A percentile compares a stretch with the other conserved stretches of the same genome.
These are phyloP conservation scores for Solioccasus polychromus DNA, from an alignment of 768 basidiomycete genomes.

Conservation along the genomic window DNA sequence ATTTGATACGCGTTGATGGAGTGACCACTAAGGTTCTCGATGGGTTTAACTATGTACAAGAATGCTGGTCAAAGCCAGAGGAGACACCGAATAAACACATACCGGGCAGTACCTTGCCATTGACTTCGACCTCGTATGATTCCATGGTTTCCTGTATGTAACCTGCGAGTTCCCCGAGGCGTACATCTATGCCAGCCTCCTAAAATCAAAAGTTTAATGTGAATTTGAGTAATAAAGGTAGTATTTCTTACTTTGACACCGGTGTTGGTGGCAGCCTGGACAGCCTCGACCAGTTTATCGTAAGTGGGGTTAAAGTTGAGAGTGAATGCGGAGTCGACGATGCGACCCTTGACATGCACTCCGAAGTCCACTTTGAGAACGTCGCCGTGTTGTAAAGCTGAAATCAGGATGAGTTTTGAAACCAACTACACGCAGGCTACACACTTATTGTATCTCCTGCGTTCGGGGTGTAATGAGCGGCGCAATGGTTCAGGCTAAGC, in stretches of 20 bases:
- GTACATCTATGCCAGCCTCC: constrained; percentile 96
- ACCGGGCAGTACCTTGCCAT: constrained; percentile 82
- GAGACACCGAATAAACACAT: constrained; percentile 1
- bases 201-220: constrained; percentile 29
- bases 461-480: constrained; percentile 96
- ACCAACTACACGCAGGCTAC: constrained; percentile 23
- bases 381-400: constrained; percentile 80
- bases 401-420: constrained; percentile 7
- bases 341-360: constrained; percentile 95
- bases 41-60: constrained; percentile 75
- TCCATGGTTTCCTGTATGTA: constrained; percentile 99
- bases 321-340: constrained; percentile 95
- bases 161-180: constrained; percentile 88
- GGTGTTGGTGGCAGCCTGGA: constrained; percentile 90
- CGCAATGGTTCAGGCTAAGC: constrained; percentile 88
- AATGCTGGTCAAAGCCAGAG: background rate
- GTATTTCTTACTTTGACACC: constrained; percentile 69
- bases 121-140: constrained; percentile 94
- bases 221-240: background rate
- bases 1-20: constrained; percentile 88
- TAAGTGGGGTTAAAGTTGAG: constrained; percentile 87
- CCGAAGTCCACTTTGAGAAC: constrained; percentile 97
- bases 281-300: constrained; percentile 84
- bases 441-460: constrained; percentile 81
- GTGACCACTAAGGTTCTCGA: constrained; percentile 92